Evolutionary conservation across 1,284 basidiomycete genomes (phyloP).

Genomic region (Entoloma clypeatum): DNA sequence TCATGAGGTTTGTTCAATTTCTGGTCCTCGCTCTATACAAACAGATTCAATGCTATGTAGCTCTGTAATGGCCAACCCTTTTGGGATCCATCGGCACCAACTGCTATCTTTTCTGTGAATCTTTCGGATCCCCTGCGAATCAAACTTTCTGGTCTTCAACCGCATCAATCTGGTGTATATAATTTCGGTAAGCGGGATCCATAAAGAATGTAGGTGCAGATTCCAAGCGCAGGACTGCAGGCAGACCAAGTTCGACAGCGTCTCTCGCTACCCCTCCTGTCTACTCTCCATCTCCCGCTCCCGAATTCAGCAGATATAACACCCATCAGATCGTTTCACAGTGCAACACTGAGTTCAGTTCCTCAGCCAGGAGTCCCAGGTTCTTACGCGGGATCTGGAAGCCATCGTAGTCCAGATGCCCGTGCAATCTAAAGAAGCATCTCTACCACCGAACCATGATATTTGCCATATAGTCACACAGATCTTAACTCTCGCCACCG

Average conservation of each 20-base stretch:
- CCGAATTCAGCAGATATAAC: slow-evolving; percentile 43
- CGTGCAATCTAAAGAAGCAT: slow-evolving; percentile 54
- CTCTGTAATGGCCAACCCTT: slow-evolving; percentile 72
- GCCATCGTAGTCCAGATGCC: slow-evolving; percentile 70
- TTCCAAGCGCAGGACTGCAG: slow-evolving; percentile 49
- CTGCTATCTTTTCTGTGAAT: slow-evolving; percentile 71
- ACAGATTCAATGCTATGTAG: slow-evolving; percentile 30
- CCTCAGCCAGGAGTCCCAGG: slow-evolving; percentile 31
- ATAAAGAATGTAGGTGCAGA: slow-evolving; percentile 39
- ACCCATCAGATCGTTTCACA: slow-evolving; percentile 69
- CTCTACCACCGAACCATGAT: slow-evolving; percentile 80
- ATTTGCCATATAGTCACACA: slow-evolving; percentile 81
- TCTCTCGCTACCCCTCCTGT: slow-evolving; percentile 32
- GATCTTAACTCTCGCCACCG: slow-evolving; percentile 75
- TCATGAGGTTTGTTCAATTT: slow-evolving; percentile 60
- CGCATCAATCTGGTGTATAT: slow-evolving; percentile 86
- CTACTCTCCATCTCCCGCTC: slow-evolving; percentile 51
- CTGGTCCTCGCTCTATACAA: not conserved
- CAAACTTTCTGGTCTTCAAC: slow-evolving; percentile 78
- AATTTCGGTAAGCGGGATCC: slow-evolving; percentile 69
- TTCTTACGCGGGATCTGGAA: slow-evolving; percentile 77
- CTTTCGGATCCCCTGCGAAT: slow-evolving; percentile 91
- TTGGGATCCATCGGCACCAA: slow-evolving; percentile 81
- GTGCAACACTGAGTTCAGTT: not conserved
- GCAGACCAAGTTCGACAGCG: slow-evolving; percentile 59